phyloP scores from a whole-genome alignment of 345 rosid genomes.

The Anastatica hierochuntica region DNA sequence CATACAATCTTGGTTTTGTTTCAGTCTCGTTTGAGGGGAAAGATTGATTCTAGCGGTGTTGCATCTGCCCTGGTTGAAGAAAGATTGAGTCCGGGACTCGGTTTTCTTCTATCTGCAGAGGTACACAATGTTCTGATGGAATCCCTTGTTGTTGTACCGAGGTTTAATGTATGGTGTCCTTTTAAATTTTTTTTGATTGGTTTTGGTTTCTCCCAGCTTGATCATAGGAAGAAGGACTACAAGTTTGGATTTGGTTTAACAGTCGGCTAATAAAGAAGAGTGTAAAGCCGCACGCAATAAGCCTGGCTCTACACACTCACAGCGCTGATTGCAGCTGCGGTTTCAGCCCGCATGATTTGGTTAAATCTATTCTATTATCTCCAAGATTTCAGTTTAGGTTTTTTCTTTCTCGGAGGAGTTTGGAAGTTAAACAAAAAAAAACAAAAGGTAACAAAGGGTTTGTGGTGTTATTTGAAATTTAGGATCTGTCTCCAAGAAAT shows the following conservation, averaged over 20 bases:
- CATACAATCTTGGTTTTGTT: constrained; percentile 5
- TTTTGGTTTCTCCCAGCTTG: background rate
- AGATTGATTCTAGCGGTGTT: constrained; percentile 88
- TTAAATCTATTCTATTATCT: too few relatives aligned
- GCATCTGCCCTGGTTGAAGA: constrained; percentile 79
- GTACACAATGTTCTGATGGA: constrained; percentile 26
- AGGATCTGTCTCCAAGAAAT: too few relatives aligned
- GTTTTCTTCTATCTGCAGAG: constrained; percentile 88
- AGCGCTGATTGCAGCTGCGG: too few relatives aligned
- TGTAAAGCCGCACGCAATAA: background rate
- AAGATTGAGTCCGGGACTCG: constrained; percentile 82
- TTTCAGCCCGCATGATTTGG: too few relatives aligned
- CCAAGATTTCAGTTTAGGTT: too few relatives aligned
- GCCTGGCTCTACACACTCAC: too few relatives aligned
- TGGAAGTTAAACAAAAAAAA: too few relatives aligned
- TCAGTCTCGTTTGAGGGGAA: constrained; percentile 86
- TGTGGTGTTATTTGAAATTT: too few relatives aligned
- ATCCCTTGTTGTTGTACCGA: background rate
- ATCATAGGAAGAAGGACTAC: background rate
- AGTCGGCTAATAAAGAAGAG: background rate
- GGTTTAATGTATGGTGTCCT: background rate
- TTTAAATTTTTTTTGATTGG: background rate
- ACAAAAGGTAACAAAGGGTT: too few relatives aligned
- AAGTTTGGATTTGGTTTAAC: background rate
- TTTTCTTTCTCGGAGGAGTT: too few relatives aligned